A percentile compares a stretch with the other conserved stretches of the same genome.
phyloP scores from a whole-genome alignment of 1,139 yeast species.

The Candida pseudoviswanathii region DNA sequence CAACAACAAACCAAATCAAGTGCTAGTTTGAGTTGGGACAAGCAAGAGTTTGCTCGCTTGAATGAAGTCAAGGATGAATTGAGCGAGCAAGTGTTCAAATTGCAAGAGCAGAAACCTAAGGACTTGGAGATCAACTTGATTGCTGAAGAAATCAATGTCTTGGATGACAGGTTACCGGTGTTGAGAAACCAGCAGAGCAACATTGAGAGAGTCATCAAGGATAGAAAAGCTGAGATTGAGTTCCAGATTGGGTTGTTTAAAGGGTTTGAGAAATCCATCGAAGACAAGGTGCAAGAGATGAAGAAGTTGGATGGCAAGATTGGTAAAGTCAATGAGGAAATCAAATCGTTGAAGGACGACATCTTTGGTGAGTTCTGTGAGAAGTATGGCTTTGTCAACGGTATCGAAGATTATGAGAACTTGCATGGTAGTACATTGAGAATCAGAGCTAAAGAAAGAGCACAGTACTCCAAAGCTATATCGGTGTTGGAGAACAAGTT shows the following conservation, averaged over 20 bases:
- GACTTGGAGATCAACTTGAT: slow-evolving; percentile 60
- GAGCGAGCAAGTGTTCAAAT: slow-evolving; percentile 50
- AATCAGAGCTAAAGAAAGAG: slow-evolving; percentile 62
- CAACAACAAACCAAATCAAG: slow-evolving; percentile 38
- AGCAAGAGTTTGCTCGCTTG: slow-evolving; percentile 63
- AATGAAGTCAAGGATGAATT: slow-evolving; percentile 64
- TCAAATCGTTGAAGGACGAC: slow-evolving; percentile 40
- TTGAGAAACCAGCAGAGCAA: slow-evolving; percentile 54
- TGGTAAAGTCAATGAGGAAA: slow-evolving; percentile 24
- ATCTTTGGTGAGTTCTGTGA: slow-evolving; percentile 59
- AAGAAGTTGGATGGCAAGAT: slow-evolving; percentile 35
- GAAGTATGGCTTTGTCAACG: slow-evolving; percentile 50
- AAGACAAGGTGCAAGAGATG: slow-evolving; percentile 23
- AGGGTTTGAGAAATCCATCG: slow-evolving; percentile 22
- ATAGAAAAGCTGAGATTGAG: slow-evolving; percentile 55
- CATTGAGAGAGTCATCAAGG: slow-evolving; percentile 54
- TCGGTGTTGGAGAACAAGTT: slow-evolving; percentile 63
- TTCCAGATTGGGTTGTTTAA: slow-evolving; percentile 40
- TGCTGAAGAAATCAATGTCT: slow-evolving; percentile 51
- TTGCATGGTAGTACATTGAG: slow-evolving; percentile 65
- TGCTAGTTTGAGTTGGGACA: slow-evolving; percentile 63
- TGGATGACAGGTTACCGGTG: slow-evolving; percentile 58
- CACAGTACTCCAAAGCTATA: slow-evolving; percentile 61
- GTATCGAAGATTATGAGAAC: slow-evolving; percentile 67
- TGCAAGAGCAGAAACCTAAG: slow-evolving; percentile 53